These are phyloP conservation scores for Zymoseptoria ardabiliae DNA, from an alignment of 2,329 filamentous ascomycete species.

Conservation along the genomic window DNA sequence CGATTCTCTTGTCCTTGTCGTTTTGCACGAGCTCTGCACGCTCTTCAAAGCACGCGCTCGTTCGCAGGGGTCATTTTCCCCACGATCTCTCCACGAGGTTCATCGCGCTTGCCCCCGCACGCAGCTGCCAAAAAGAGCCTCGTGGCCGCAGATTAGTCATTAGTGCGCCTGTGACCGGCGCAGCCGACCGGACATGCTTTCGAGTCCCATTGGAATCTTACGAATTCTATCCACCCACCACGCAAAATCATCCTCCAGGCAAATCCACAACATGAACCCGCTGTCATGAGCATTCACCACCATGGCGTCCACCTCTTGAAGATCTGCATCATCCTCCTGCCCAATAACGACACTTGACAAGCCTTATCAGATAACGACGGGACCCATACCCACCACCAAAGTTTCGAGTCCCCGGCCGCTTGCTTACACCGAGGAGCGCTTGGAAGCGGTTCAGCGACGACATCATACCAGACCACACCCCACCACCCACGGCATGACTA, in stretches of 20 bases:
- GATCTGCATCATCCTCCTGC: constrained; percentile 20
- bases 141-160: neutral
- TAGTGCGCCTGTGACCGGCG: neutral
- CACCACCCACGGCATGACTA: constrained; percentile 2
- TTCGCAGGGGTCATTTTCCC: neutral
- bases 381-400: neutral
- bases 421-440: constrained; percentile 11
- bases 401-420: constrained; percentile 2
- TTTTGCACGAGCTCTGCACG: neutral
- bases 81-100: neutral
- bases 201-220: neutral
- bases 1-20: neutral
- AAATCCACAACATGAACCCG: constrained; percentile 5
- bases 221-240: neutral
- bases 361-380: neutral
- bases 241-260: neutral
- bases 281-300: constrained; percentile 14
- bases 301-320: constrained; percentile 1
- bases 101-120: neutral
- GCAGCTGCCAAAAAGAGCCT: neutral
- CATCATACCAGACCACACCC: constrained; percentile 5
- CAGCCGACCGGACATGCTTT: neutral
- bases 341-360: constrained; percentile 25
- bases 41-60: neutral
- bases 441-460: constrained; percentile 14